Base-by-base conservation (phyloP, 2,329 filamentous ascomycete species). In the Stagonosporopsis cucurbitacearum region DNA sequence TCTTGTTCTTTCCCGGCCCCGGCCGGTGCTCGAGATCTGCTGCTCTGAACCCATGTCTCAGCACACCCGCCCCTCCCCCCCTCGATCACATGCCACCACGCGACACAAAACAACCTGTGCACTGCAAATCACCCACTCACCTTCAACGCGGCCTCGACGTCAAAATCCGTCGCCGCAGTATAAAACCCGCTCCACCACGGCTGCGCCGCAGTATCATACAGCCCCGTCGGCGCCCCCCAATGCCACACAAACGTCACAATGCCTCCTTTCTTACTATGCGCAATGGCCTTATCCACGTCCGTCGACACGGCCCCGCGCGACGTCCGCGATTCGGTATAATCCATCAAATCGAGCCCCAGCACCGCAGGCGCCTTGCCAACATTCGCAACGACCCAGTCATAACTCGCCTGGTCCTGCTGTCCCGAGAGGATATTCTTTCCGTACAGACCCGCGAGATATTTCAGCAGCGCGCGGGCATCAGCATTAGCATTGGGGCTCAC, bases 131-230 rank as follows among this genome's bases (percentile, higher is more conserved):
- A 33, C 6, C 9, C 6, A 20, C 35, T 19, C n/a, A 37, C 35
- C 35, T 68, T 68, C 4, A 82, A 67, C 2, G 80, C 78, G 1
- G 75, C 65, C 1, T 69, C 71, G n/a, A 82, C 63, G 57, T 82
- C 75, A 62, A 82, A 82, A 52, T 79, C 78, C 1, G 79, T 80
- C 1, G 80, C 79, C n/a, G 70, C 69, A 23, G 80, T 81, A 68
- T 83, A 82, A 70, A 83, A 82, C 6, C 80, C 80, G 8, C 70
- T 70, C 68, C 74, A 82, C 80, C 81, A 82, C n/a, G 71, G 75
- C 39, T 81, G 69, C 43, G 76, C 75, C 2, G 63, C 67, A 1
- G 75, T 81, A 58, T 82, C 78, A 59, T 80, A 81, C n/a, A 82
- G 71, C 1, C 79, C 79, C 0, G 61, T 51, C 0, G 79, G 79